Evolutionary conservation across 2,329 filamentous ascomycete genomes (phyloP), one percentile per base, ranked within the genome.

Genomic region (Xylaria sp.): DNA sequence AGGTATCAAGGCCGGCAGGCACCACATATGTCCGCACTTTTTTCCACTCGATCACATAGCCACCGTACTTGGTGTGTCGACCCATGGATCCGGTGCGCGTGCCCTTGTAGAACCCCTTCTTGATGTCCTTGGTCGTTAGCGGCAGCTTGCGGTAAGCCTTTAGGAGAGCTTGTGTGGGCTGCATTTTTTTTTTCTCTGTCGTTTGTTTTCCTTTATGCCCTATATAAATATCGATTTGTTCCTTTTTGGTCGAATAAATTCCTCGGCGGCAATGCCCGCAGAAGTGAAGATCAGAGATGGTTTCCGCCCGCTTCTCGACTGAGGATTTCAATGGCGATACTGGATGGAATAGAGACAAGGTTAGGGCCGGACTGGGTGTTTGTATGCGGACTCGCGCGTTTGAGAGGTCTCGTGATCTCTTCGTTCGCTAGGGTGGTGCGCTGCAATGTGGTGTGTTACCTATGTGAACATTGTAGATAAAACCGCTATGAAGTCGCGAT

Each of bases 21-120:
- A 92, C 92, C 59, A 91, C 90, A 76, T 93, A 99, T 57, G 94
- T 97, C 78, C 94, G 89, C 73, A 98, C 92, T 80, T 96, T 97
- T 59, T 83, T 79, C 84, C 86, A 96, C 69, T 98, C 91, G 69
- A 98, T 89, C 49, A 88, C 77, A 78, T 95, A 99, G 53, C 89
- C 89, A 77, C 94, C 95, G 75, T 88, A 87, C 76, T 91, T 91
- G 57, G 91, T 94, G 79, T 96, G 92, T 14, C 83, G 80, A 77
- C 95, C 95, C 88, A 96, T 93, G 43, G 91, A 88, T 1, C 95
- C 95, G 0, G 92, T 90, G 49, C 94, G 85, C 72, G 91, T 97
- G 75, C 95, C 95, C 84, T 98, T 98, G 87, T 99, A 99, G 87
- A 89, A 99, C 70, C 94, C 94, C 75, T 92, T 92, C 77, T 90